Percentiles rank a stretch among this genome's conserved stretches.
phyloP scores from a whole-genome alignment of 2,329 filamentous ascomycete genomes.

The Neoascochyta sp. region DNA sequence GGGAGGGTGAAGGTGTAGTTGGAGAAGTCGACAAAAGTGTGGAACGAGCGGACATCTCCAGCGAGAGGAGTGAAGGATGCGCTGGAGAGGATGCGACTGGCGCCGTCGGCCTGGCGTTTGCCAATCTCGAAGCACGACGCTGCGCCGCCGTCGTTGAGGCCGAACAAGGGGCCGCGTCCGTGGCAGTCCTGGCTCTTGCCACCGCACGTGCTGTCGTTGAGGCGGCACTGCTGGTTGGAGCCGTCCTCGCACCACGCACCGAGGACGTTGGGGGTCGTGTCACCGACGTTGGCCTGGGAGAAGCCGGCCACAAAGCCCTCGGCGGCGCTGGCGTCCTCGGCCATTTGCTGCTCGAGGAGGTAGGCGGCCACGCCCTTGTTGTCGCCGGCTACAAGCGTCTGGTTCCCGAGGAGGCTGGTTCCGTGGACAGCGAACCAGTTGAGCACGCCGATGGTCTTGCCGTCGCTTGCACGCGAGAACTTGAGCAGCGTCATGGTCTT shows the following conservation, averaged over 20 bases:
- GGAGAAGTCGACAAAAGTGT: conserved; percentile 80
- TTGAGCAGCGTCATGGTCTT: conserved; percentile 77
- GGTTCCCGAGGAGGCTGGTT: conserved; percentile 86
- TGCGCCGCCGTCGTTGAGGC: conserved; percentile 59
- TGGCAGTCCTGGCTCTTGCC: conserved; percentile 69
- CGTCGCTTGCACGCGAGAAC: conserved; percentile 70
- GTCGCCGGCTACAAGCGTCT: conserved; percentile 86
- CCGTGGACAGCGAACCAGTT: conserved; percentile 94
- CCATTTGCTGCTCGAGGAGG: conserved; percentile 70
- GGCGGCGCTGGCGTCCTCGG: conserved; percentile 45
- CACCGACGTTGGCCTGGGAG: conserved; percentile 85
- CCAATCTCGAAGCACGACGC: conserved; percentile 75
- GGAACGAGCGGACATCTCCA: conserved; percentile 72
- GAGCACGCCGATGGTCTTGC: conserved; percentile 73
- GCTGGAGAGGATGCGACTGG: conserved; percentile 56
- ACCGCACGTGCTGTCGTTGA: conserved; percentile 76
- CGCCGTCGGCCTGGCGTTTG: conserved; percentile 64
- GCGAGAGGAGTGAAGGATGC: conserved; percentile 50
- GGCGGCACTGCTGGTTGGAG: conserved; percentile 61
- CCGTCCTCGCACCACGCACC: conserved; percentile 90
- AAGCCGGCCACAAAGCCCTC: conserved; percentile 83
- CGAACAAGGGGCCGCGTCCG: conserved; percentile 67
- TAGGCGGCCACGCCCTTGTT: conserved; percentile 93
- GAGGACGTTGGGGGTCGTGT: conserved; percentile 82
- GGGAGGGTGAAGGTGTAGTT: conserved; percentile 69